Percentiles rank a stretch among this genome's conserved stretches.
Evolutionary conservation across 345 rosid genomes (phyloP).

Genomic region (Hypericum perforatum): DNA sequence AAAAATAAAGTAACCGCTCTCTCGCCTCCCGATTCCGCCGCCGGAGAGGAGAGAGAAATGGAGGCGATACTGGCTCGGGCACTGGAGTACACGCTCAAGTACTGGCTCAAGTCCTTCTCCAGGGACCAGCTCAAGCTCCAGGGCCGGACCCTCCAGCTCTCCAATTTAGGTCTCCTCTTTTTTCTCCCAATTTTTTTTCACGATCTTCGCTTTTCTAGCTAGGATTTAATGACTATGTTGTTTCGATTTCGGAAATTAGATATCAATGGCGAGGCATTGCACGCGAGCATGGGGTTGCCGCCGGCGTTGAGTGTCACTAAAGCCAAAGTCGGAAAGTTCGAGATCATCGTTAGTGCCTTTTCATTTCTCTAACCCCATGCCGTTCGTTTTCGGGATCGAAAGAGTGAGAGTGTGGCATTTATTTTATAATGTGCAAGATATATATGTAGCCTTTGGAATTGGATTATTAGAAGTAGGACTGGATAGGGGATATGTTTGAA

Average conservation of each 20-base stretch:
- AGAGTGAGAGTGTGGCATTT: no score
- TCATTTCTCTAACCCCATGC: no score
- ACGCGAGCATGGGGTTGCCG: conserved; percentile 96
- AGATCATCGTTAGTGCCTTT: conserved; percentile 52
- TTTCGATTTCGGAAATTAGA: conserved; percentile 28
- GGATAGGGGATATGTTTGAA: no score
- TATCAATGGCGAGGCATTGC: conserved; percentile 93
- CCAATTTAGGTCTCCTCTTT: conserved; percentile 49
- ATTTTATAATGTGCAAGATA: no score
- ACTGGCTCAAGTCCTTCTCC: conserved; percentile 98
- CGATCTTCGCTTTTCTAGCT: neutral
- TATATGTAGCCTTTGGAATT: no score
- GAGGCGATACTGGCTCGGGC: conserved; percentile 95
- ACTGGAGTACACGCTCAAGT: conserved; percentile 95
- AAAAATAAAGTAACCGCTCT: no score
- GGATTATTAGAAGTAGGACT: no score
- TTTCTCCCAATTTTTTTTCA: neutral
- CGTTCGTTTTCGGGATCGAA: no score
- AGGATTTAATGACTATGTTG: neutral
- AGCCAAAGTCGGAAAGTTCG: conserved; percentile 81
- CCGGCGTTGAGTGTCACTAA: conserved; percentile 79
- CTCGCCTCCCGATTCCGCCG: no score
- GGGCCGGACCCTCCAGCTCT: conserved; percentile 84
- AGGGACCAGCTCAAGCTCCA: conserved; percentile 95
- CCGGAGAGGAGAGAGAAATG: conserved; percentile 26